phyloP scores from a whole-genome alignment of 179 eudicot genomes.

The Silene coronaria region DNA sequence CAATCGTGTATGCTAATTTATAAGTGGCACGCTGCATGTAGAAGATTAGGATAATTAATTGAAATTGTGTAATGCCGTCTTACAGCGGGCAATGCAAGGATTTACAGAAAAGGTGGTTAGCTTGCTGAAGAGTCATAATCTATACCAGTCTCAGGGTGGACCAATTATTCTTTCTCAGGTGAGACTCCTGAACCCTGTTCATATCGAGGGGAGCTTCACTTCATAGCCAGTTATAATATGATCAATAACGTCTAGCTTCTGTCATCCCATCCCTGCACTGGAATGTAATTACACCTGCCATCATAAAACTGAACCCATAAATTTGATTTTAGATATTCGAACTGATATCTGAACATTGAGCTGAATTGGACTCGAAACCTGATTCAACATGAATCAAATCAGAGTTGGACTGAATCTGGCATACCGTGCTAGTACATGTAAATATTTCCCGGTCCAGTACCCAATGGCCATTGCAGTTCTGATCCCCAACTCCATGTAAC shows the following conservation, averaged over 20 bases:
- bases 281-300: no score
- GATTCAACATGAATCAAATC: no score
- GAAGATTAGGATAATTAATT: neutral
- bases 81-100: constrained; percentile 76
- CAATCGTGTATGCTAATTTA: neutral
- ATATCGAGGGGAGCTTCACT: neutral
- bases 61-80: constrained; percentile 7
- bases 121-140: constrained; percentile 66
- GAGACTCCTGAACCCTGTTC: neutral
- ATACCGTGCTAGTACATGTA: neutral
- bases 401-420: no score
- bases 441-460: neutral
- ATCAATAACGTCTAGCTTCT: no score
- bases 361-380: neutral
- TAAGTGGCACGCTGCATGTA: neutral
- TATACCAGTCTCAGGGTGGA: constrained; percentile 86
- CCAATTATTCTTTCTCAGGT: constrained; percentile 91
- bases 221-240: neutral
- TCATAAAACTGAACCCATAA: no score
- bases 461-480: neutral
- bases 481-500: no score
- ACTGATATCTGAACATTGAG: neutral
- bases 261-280: no score
- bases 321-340: neutral
- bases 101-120: constrained; percentile 67